Conservation (phyloP, 306 rosid species). For the Trifolium pratense region DNA sequence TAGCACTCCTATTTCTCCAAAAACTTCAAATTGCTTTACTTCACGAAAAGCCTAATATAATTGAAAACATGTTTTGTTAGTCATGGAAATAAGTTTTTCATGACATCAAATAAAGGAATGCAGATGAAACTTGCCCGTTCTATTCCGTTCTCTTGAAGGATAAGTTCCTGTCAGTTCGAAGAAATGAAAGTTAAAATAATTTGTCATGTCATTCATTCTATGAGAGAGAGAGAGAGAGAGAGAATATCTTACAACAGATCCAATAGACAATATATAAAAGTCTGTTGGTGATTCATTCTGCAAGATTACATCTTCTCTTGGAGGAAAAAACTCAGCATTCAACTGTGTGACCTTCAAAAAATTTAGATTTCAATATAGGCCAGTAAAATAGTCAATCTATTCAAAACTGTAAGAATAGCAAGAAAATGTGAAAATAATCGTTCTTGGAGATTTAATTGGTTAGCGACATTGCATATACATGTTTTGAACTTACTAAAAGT, state of each 20-base stretch:
- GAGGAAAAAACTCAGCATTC: constrained; percentile 91
- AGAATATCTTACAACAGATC: constrained; percentile 62
- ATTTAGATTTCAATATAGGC: constrained; percentile 9
- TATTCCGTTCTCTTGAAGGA: constrained; percentile 48
- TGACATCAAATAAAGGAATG: constrained; percentile 15
- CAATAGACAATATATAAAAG: constrained; percentile 67
- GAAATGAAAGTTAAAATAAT: constrained; percentile 18
- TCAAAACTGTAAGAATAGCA: neutral
- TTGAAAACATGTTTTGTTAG: constrained; percentile 24
- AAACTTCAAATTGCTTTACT: constrained; percentile 55
- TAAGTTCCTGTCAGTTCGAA: constrained; percentile 56
- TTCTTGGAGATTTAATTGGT: neutral
- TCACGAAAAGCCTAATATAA: constrained; percentile 53
- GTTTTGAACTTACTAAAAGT: too few relatives aligned
- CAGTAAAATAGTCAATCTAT: constrained; percentile 17
- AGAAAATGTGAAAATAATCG: neutral
- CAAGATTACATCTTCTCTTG: constrained; percentile 82
- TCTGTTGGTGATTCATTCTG: constrained; percentile 90
- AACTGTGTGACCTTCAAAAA: constrained; percentile 75
- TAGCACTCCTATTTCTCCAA: constrained; percentile 76
- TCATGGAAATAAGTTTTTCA: constrained; percentile 8
- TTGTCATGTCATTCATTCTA: neutral
- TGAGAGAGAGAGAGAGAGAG: neutral
- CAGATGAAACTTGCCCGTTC: constrained; percentile 59
- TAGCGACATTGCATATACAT: too few relatives aligned